Base-by-base conservation (phyloP, 495 filamentous ascomycete species). In the Aspergillus wentii region DNA sequence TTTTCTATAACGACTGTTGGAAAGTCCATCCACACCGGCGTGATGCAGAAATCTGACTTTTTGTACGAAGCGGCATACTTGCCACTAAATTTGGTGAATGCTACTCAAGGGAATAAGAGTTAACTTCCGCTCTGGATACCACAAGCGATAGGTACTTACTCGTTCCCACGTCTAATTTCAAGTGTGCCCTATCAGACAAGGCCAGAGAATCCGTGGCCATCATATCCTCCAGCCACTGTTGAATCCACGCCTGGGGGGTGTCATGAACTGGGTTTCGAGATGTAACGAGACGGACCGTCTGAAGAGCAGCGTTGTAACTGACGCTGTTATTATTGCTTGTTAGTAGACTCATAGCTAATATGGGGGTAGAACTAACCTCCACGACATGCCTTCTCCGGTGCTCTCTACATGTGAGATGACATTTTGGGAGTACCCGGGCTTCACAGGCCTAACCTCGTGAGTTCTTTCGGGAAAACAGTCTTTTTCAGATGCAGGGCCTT, bases 21-120 rank as follows among this genome's bases (percentile, higher is more conserved):
- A 37, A 40, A 43, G 18, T 38, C 33, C 20, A 22, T 27, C 16
- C 46, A 38, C 40, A 45, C 39, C 25, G 38, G 39, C 22, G 5
- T 25, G 22, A 25, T 25, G 22, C 22, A 25, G 6, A 25, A 10
- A 10, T 25, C 22, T 25, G 22, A 10, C 10, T 25, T 10, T 25
- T 25, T 25, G 5, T 10, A 10, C 22, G 22, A 25, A 25, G 22
- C 5, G 5, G 22, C 22, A 25, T 25, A 25, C 6, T 25, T 25
- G 22, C 22, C 22, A 25, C 22, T 10, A 25, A 25, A 25, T 25
- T 25, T 5, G 6, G 22, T 25, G 10, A 25, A 25, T 25, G 22
- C 22, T 25, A 10, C 6, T 6, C 10, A 10, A 25, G 22, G 5
- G 10, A 25, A 25, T 25, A 5, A 25, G 22, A 5, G 10, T 25